Percentiles rank a stretch among this genome's conserved stretches.
These are phyloP conservation scores for Amauroascus verrucosus DNA, from an alignment of 2,329 filamentous ascomycete genomes.

Conservation along the genomic window DNA sequence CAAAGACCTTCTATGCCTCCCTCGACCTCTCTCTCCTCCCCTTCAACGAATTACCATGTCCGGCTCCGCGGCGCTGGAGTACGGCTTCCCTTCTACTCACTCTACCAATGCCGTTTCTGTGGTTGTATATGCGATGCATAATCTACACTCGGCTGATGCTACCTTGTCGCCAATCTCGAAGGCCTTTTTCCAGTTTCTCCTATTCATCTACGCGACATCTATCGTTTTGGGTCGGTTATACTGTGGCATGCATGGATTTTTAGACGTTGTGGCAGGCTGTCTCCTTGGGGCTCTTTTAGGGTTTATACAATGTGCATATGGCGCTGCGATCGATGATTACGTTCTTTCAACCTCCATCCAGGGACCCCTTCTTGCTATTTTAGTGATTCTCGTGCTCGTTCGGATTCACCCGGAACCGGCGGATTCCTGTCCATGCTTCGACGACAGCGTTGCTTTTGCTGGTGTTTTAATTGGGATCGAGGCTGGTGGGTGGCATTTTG, in stretches of 20 bases:
- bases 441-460: constrained; percentile 88
- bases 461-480: constrained; percentile 81
- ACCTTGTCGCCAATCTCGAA: constrained; percentile 50
- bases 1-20: constrained; percentile 88
- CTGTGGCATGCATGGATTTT: constrained; percentile 97
- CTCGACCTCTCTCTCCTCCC: constrained; percentile 81
- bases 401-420: constrained; percentile 90
- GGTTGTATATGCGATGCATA: constrained; percentile 68
- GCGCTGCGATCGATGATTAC: constrained; percentile 56
- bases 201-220: constrained; percentile 77
- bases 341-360: constrained; percentile 55
- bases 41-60: constrained; percentile 83
- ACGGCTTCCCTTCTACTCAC: constrained; percentile 94
- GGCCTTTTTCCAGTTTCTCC: constrained; percentile 53
- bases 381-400: constrained; percentile 64
- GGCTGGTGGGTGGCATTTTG: constrained; percentile 73
- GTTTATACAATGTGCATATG: constrained; percentile 45
- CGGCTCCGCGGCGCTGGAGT: constrained; percentile 85
- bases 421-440: constrained; percentile 93
- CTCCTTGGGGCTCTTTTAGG: constrained; percentile 59
- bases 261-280: constrained; percentile 77
- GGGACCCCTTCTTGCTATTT: constrained; percentile 53
- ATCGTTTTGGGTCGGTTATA: constrained; percentile 88
- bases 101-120: constrained; percentile 95
- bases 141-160: constrained; percentile 56